phyloP scores from a whole-genome alignment of 305 asterid genomes.

The Ajuga reptans region DNA sequence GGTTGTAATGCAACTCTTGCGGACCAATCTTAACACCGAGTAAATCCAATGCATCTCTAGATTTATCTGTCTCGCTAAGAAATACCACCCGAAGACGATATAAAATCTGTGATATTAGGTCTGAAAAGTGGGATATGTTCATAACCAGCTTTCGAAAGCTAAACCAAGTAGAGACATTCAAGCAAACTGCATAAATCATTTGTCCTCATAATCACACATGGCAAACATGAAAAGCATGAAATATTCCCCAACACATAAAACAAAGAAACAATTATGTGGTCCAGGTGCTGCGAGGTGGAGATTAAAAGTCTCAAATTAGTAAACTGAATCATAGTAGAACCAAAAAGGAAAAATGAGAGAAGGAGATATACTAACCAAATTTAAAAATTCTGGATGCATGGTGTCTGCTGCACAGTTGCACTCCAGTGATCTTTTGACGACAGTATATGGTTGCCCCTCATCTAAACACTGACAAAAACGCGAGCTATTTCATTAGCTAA shows the following conservation, averaged over 20 bases:
- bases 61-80: too few relatives aligned
- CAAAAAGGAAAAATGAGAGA: too few relatives aligned
- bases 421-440: conserved; percentile 59
- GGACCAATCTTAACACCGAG: conserved; percentile 45
- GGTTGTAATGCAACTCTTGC: conserved; percentile 48
- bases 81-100: too few relatives aligned
- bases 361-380: conserved; percentile 54
- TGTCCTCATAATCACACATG: not conserved
- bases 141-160: not conserved
- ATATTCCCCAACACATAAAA: conserved; percentile 6
- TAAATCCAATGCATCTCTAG: conserved; percentile 65
- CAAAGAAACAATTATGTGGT: not conserved
- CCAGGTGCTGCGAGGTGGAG: not conserved
- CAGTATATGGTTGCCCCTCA: conserved; percentile 86
- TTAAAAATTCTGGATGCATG: conserved; percentile 34
- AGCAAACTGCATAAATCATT: conserved; percentile 4
- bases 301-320: not conserved
- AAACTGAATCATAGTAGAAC: not conserved
- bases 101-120: too few relatives aligned
- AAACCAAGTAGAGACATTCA: conserved; percentile 4
- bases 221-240: not conserved
- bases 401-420: conserved; percentile 27
- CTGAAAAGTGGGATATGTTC: too few relatives aligned
- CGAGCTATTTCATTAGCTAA: conserved; percentile 13
- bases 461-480: conserved; percentile 56